A percentile compares a stretch with the other conserved stretches of the same genome.
Conservation (phyloP, 2,329 filamentous ascomycete genomes). For the Coniochaeta ligniaria region DNA sequence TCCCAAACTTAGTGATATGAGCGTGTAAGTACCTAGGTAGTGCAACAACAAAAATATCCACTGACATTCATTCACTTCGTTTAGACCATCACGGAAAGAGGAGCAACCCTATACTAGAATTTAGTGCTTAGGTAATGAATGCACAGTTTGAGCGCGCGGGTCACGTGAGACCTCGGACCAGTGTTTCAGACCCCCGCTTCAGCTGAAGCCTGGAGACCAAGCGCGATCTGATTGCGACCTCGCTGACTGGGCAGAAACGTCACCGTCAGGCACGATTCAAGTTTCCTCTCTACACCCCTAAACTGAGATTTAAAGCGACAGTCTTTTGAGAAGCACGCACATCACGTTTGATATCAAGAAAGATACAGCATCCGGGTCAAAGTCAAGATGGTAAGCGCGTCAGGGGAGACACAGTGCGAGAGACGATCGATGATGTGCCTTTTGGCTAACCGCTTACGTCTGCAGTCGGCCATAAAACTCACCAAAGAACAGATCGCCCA, state of each 20-base stretch:
- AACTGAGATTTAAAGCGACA: background rate
- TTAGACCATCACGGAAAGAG: too few species aligned
- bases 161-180: background rate
- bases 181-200: background rate
- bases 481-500: slow-evolving; percentile 1
- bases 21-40: too few species aligned
- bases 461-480: background rate
- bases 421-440: background rate
- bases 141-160: too few species aligned
- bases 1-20: too few species aligned
- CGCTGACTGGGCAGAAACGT: background rate
- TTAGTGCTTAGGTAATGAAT: too few species aligned
- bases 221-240: background rate
- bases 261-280: background rate
- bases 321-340: background rate
- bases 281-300: background rate
- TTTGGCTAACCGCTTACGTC: background rate
- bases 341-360: background rate
- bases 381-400: background rate
- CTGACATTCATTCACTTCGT: too few species aligned
- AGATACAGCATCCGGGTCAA: background rate
- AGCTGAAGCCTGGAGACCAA: background rate
- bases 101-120: too few species aligned
- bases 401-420: background rate
- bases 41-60: too few species aligned